phyloP scores from a whole-genome alignment of 2,329 filamentous ascomycete species.

The Parastagonospora nodorum region DNA sequence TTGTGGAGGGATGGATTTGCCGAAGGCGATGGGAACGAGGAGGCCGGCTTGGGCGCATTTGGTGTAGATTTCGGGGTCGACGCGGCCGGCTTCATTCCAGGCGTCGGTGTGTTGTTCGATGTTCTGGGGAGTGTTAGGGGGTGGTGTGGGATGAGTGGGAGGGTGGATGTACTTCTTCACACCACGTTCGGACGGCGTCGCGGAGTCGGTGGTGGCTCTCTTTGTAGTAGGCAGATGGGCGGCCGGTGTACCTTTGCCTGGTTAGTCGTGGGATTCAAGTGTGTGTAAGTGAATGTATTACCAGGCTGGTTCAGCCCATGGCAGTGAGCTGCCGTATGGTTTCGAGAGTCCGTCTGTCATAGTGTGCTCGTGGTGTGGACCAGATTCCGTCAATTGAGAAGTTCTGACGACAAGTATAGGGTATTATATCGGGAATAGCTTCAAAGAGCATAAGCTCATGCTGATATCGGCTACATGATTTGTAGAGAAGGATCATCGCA shows the following conservation, averaged over 20 bases:
- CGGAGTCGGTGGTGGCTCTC: conserved; percentile 35
- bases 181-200: conserved; percentile 36
- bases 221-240: conserved; percentile 40
- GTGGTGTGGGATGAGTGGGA: not conserved
- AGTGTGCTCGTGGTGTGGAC: not conserved
- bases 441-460: no score
- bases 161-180: conserved; percentile 27
- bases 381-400: not conserved
- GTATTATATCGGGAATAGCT: no score
- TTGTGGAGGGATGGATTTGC: conserved; percentile 32
- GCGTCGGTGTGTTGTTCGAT: conserved; percentile 33
- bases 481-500: no score
- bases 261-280: not conserved
- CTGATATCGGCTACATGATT: no score
- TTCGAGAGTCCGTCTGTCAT: conserved; percentile 14
- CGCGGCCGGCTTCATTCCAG: conserved; percentile 31
- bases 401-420: no score
- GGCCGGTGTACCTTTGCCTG: conserved; percentile 33
- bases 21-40: conserved; percentile 38
- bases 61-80: conserved; percentile 30
- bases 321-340: conserved; percentile 35
- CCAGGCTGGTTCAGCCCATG: conserved; percentile 39
- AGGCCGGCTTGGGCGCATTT: conserved; percentile 36
- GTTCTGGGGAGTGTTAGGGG: conserved; percentile 19
- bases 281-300: conserved; percentile 3